Conservation (phyloP, 345 rosid species). For the Pistacia atlantica region DNA sequence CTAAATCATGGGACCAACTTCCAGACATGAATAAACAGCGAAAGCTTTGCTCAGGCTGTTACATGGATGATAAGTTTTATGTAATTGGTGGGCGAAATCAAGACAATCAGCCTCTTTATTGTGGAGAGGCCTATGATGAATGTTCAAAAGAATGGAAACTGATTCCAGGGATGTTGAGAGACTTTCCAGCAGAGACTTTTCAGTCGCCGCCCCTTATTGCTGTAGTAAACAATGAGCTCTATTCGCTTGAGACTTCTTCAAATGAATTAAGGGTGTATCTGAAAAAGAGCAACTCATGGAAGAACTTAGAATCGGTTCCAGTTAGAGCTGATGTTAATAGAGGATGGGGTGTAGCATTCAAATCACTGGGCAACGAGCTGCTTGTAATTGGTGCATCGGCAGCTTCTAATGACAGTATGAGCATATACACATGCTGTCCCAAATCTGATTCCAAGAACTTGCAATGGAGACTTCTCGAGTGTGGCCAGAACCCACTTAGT, state of each 20-base stretch:
- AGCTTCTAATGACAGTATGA: constrained; percentile 49
- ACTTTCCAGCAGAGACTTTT: constrained; percentile 42
- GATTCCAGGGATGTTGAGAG: constrained; percentile 59
- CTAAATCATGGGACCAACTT: constrained; percentile 70
- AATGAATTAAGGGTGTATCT: constrained; percentile 68
- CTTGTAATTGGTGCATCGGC: constrained; percentile 75
- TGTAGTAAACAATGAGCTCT: constrained; percentile 68
- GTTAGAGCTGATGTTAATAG: constrained; percentile 65
- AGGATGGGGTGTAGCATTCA: constrained; percentile 98
- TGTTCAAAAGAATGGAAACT: constrained; percentile 54
- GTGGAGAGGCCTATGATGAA: constrained; percentile 74
- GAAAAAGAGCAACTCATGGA: constrained; percentile 66
- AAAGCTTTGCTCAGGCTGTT: constrained; percentile 70
- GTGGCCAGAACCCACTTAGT: constrained; percentile 53
- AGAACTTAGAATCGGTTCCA: constrained; percentile 67
- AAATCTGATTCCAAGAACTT: constrained; percentile 33
- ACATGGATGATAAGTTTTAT: constrained; percentile 69
- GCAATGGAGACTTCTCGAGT: constrained; percentile 66
- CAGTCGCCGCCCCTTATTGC: constrained; percentile 88
- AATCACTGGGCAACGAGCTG: constrained; percentile 77
- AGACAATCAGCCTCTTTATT: constrained; percentile 45
- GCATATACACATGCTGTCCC: constrained; percentile 74
- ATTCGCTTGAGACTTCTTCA: constrained; percentile 65
- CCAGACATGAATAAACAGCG: constrained; percentile 53
- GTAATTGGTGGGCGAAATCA: constrained; percentile 81